Evolutionary conservation across 1,284 basidiomycete genomes (phyloP).

Genomic region (Boletus semigastroideus): DNA sequence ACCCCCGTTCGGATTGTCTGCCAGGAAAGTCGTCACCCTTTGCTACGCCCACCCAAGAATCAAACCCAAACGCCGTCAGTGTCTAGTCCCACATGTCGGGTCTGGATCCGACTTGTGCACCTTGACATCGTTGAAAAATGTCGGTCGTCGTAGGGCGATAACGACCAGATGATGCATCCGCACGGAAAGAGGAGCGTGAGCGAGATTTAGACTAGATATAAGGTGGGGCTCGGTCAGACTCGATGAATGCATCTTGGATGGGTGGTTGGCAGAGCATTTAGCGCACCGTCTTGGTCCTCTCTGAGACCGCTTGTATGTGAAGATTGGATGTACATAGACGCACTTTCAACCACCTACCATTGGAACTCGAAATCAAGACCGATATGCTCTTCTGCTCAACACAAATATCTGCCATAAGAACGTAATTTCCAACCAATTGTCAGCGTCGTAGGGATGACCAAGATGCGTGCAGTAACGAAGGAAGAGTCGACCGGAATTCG

Average conservation of each 20-base stretch:
- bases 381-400: conserved; percentile 94
- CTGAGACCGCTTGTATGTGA: conserved; percentile 49
- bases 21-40: neutral
- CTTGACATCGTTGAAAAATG: conserved; percentile 93
- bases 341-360: conserved; percentile 88
- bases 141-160: conserved; percentile 89
- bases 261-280: conserved; percentile 52
- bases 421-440: conserved; percentile 93
- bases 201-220: conserved; percentile 83
- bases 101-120: conserved; percentile 84
- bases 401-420: conserved; percentile 92
- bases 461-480: conserved; percentile 87
- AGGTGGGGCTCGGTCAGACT: conserved; percentile 41
- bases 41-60: conserved; percentile 8
- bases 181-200: conserved; percentile 89
- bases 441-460: conserved; percentile 87
- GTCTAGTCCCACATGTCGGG: conserved; percentile 34
- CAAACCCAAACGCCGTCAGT: conserved; percentile 10
- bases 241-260: conserved; percentile 50
- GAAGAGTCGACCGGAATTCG: conserved; percentile 93
- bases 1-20: no score
- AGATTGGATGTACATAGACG: neutral
- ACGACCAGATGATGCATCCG: conserved; percentile 94
- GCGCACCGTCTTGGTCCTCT: conserved; percentile 63
- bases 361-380: conserved; percentile 90